A percentile compares a stretch with the other conserved stretches of the same genome.
Conservation (phyloP, 805 yeast genomes). For the Helenozyma rhizophorensis region DNA sequence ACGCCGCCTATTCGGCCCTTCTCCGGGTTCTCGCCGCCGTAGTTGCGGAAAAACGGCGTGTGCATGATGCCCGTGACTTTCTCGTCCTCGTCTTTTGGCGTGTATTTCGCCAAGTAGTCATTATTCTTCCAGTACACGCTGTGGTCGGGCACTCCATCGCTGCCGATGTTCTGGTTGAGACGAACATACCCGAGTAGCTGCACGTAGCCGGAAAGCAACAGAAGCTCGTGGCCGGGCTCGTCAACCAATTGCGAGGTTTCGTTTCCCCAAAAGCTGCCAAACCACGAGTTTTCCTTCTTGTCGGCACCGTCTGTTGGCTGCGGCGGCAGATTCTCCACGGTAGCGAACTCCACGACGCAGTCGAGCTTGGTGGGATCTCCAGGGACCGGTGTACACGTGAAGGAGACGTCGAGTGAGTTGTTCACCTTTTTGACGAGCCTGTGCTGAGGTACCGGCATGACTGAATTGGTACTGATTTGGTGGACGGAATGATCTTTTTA, state of each 20-base stretch:
- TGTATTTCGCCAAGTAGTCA: conserved; percentile 29
- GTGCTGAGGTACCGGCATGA: conserved; percentile 1
- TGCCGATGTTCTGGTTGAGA: conserved; percentile 31
- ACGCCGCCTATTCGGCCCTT: conserved; percentile 31
- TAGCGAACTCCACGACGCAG: conserved; percentile 7
- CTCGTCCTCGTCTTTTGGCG: conserved; percentile 20
- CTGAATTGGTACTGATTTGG: too few species aligned
- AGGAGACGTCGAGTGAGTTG: conserved; percentile 4
- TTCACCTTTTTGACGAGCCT: conserved; percentile 4
- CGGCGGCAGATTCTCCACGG: conserved; percentile 1
- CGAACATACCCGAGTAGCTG: conserved; percentile 39
- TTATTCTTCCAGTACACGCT: conserved; percentile 33
- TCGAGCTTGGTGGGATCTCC: conserved; percentile 7
- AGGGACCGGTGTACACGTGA: conserved; percentile 5
- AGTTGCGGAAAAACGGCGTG: conserved; percentile 20
- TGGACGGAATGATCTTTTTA: too few species aligned
- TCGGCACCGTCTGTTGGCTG: not conserved
- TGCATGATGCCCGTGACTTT: conserved; percentile 18
- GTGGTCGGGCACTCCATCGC: conserved; percentile 12
- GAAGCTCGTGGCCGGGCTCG: conserved; percentile 5
- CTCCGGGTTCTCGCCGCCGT: conserved; percentile 7
- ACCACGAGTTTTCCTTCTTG: conserved; percentile 6
- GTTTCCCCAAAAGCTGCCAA: conserved; percentile 8
- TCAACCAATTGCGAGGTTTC: conserved; percentile 1
- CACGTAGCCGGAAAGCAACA: conserved; percentile 31